Conservation (phyloP, 1,139 yeast genomes). For the Blastobotrys apis region DNA sequence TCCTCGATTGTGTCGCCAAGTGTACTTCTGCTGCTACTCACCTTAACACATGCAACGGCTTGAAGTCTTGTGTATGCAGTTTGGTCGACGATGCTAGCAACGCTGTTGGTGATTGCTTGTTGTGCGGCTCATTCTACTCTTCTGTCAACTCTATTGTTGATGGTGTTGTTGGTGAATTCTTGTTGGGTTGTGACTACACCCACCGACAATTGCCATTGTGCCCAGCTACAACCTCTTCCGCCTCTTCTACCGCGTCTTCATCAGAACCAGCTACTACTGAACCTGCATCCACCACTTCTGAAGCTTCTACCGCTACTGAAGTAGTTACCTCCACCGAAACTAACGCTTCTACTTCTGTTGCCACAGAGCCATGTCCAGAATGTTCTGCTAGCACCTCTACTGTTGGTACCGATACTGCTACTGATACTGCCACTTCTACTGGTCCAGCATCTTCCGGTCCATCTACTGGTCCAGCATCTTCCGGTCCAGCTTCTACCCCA, state of each 20-base stretch:
- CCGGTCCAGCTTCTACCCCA: not conserved
- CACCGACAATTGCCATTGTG: slow-evolving; percentile 22
- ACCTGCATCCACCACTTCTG: slow-evolving; percentile 1
- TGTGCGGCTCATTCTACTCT: slow-evolving; percentile 15
- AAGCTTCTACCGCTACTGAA: not conserved
- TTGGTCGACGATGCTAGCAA: slow-evolving; percentile 14
- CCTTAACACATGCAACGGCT: slow-evolving; percentile 14
- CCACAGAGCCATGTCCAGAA: not conserved
- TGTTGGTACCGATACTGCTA: not conserved
- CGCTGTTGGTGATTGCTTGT: slow-evolving; percentile 16
- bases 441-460: not conserved
- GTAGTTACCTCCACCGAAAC: not conserved
- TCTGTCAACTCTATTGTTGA: slow-evolving; percentile 11
- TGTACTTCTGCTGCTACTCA: slow-evolving; percentile 14
- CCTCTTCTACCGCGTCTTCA: slow-evolving; percentile 9
- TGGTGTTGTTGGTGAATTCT: slow-evolving; percentile 13
- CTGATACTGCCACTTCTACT: not conserved
- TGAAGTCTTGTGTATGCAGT: slow-evolving; percentile 16
- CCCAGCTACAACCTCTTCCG: slow-evolving; percentile 19
- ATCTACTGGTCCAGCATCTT: not conserved
- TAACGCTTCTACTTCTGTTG: not conserved
- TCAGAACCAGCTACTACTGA: slow-evolving; percentile 4
- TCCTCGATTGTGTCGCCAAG: slow-evolving; percentile 13
- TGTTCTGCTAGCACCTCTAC: not conserved
- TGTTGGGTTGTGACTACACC: slow-evolving; percentile 17